Percentiles rank a stretch among this genome's conserved stretches.
These are phyloP conservation scores for Seminavis robusta DNA, from an alignment of 108 stramenopile species.

Conservation along the genomic window DNA sequence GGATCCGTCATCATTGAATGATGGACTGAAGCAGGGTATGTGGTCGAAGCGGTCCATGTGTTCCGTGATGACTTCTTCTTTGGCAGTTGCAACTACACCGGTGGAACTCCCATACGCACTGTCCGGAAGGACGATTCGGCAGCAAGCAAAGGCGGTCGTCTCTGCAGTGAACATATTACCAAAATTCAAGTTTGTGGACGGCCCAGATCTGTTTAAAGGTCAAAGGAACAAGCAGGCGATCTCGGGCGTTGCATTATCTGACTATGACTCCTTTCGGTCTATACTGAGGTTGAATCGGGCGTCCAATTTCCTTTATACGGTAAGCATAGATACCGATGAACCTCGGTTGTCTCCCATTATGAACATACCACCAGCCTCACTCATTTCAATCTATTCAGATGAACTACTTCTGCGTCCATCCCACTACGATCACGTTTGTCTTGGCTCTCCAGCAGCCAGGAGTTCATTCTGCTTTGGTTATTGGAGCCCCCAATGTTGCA, in stretches of 20 bases:
- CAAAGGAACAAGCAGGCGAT: no score
- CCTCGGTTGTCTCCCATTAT: no score
- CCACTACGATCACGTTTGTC: constrained; percentile 58
- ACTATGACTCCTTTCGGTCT: constrained; percentile 7
- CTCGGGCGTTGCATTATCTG: no score
- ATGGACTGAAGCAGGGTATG: constrained; percentile 27
- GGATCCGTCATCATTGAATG: constrained; percentile 43
- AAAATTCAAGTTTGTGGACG: no score
- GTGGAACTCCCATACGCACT: no score
- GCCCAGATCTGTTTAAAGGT: no score
- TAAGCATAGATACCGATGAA: no score
- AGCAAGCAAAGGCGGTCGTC: no score
- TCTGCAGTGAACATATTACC: no score
- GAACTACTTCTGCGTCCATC: constrained; percentile 71
- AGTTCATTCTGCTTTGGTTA: constrained; percentile 50
- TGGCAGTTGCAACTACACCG: constrained; percentile 22
- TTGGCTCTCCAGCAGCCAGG: constrained; percentile 25
- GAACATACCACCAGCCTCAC: no score
- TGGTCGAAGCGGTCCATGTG: constrained; percentile 20
- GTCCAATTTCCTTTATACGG: constrained; percentile 26
- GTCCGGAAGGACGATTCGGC: no score
- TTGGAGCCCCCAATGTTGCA: constrained; percentile 60
- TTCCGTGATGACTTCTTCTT: constrained; percentile 28
- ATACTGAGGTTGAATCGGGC: constrained; percentile 17
- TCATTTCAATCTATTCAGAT: constrained; percentile 44